These are phyloP conservation scores for Eucalyptus marginata DNA, from an alignment of 345 rosid genomes.

Conservation along the genomic window DNA sequence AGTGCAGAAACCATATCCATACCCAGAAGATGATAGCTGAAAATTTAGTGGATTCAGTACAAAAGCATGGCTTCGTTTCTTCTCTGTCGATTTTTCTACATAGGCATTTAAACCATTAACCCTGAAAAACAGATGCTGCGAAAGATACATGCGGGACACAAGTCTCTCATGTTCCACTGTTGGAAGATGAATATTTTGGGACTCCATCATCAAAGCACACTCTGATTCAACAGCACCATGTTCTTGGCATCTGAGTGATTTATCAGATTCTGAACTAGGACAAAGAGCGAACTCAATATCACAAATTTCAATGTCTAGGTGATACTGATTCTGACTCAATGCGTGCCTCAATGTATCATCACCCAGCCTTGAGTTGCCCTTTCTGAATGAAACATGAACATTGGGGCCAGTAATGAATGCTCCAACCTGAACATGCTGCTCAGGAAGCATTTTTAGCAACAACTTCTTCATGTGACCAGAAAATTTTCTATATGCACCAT, in stretches of 20 bases:
- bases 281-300: slow-evolving; percentile 52
- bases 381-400: slow-evolving; percentile 31
- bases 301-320: slow-evolving; percentile 49
- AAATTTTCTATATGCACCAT: slow-evolving; percentile 18
- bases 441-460: slow-evolving; percentile 44
- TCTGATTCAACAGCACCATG: slow-evolving; percentile 28
- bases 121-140: slow-evolving; percentile 36
- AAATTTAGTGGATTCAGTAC: slow-evolving; percentile 49
- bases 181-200: slow-evolving; percentile 29
- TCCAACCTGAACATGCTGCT: slow-evolving; percentile 60
- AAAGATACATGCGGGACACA: slow-evolving; percentile 35
- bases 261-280: slow-evolving; percentile 41
- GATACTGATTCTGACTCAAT: slow-evolving; percentile 12
- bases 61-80: slow-evolving; percentile 30
- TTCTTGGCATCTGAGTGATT: slow-evolving; percentile 13
- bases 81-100: slow-evolving; percentile 28
- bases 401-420: slow-evolving; percentile 62
- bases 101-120: slow-evolving; percentile 53
- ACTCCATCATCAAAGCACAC: slow-evolving; percentile 31
- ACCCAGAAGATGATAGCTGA: slow-evolving; percentile 60
- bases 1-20: background rate
- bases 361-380: slow-evolving; percentile 14
- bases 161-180: slow-evolving; percentile 40
- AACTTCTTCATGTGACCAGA: slow-evolving; percentile 22
- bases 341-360: background rate